A percentile compares a stretch with the other conserved stretches of the same genome.
phyloP scores from a whole-genome alignment of 2,329 filamentous ascomycete genomes.

The Phoma sp. region DNA sequence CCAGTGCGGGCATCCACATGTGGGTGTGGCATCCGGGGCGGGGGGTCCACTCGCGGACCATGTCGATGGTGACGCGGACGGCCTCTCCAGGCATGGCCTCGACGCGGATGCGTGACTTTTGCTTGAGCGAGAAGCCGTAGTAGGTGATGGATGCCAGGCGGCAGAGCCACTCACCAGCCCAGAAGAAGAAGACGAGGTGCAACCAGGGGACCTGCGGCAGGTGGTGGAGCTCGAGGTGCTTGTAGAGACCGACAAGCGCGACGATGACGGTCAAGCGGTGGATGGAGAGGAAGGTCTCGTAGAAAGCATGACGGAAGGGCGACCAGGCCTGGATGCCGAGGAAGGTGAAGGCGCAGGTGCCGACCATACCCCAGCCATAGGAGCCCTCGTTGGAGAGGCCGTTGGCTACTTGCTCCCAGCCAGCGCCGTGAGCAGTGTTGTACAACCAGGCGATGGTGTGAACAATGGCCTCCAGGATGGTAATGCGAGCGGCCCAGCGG shows the following conservation, averaged over 20 bases:
- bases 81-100: constrained; percentile 66
- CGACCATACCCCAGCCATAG: constrained; percentile 68
- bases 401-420: constrained; percentile 63
- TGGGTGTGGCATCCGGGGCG: constrained; percentile 65
- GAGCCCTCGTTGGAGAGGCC: constrained; percentile 66
- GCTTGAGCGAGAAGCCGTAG: constrained; percentile 60
- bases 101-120: constrained; percentile 59
- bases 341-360: constrained; percentile 64
- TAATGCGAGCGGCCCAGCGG: constrained; percentile 79
- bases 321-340: constrained; percentile 75
- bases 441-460: constrained; percentile 77
- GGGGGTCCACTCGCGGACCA: constrained; percentile 60
- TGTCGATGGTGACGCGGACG: constrained; percentile 65
- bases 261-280: constrained; percentile 79
- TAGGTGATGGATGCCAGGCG: constrained; percentile 58
- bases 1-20: constrained; percentile 61
- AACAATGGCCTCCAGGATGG: constrained; percentile 70
- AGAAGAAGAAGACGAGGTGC: constrained; percentile 74
- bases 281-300: constrained; percentile 90
- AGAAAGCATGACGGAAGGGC: constrained; percentile 89
- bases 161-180: constrained; percentile 68
- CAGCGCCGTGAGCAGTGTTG: constrained; percentile 66
- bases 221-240: constrained; percentile 74
- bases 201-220: constrained; percentile 77
- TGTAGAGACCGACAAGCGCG: constrained; percentile 73